Conservation (phyloP, 106 monocot species). For the Acorus calamus region DNA sequence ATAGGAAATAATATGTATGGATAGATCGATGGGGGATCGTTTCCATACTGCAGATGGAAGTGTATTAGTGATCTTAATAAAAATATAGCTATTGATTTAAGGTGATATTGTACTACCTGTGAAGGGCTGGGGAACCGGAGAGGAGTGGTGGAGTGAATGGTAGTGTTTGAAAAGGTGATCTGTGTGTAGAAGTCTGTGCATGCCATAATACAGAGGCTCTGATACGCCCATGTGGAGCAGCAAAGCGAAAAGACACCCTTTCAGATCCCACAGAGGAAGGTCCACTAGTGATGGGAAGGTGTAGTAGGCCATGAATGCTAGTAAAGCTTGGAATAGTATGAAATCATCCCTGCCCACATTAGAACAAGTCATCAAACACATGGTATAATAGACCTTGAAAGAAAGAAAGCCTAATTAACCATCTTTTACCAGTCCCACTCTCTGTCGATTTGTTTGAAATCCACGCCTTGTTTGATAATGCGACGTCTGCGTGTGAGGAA, state of each 20-base stretch:
- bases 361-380: too few species aligned
- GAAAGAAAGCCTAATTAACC: neutral
- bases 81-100: neutral
- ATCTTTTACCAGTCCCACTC: neutral
- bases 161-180: constrained; percentile 40
- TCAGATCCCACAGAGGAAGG: constrained; percentile 49
- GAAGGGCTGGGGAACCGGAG: constrained; percentile 45
- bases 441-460: constrained; percentile 1
- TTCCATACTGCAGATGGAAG: too few species aligned
- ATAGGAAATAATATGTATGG: too few species aligned
- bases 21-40: too few species aligned
- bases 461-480: neutral
- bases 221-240: constrained; percentile 46
- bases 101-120: constrained; percentile 38
- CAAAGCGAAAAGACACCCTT: constrained; percentile 22
- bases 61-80: too few species aligned
- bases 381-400: neutral
- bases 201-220: constrained; percentile 53
- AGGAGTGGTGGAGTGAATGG: constrained; percentile 75
- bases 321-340: constrained; percentile 49
- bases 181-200: constrained; percentile 58
- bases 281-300: constrained; percentile 23
- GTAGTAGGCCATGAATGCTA: constrained; percentile 43
- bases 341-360: constrained; percentile 66
- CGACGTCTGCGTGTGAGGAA: neutral